phyloP scores from a whole-genome alignment of 148 eudicot genomes.

The Arctostaphylos glauca region DNA sequence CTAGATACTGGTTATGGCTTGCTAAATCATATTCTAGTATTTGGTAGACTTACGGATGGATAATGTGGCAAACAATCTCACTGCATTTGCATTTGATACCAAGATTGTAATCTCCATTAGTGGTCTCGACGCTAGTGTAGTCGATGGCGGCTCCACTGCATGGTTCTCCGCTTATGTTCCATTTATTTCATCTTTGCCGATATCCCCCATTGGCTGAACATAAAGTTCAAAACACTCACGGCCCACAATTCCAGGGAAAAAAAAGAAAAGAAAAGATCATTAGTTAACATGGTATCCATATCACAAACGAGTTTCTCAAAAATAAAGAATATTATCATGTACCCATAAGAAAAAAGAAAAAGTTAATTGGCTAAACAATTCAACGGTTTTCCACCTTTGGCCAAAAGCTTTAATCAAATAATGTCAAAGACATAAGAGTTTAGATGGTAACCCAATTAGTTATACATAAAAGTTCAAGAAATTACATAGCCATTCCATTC shows the following conservation, averaged over 20 bases:
- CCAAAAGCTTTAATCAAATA: too few relatives aligned
- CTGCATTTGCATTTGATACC: slow-evolving; percentile 67
- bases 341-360: not conserved
- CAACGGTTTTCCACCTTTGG: too few relatives aligned
- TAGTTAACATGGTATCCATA: too few relatives aligned
- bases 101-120: slow-evolving; percentile 36
- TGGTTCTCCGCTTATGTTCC: slow-evolving; percentile 78
- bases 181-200: slow-evolving; percentile 22
- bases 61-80: slow-evolving; percentile 56
- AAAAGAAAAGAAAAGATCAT: not conserved
- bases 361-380: not conserved
- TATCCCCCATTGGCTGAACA: slow-evolving; percentile 47
- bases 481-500: not conserved
- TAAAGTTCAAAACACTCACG: slow-evolving; percentile 46
- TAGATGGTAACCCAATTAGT: not conserved
- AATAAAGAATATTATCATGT: too few relatives aligned
- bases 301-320: too few relatives aligned
- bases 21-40: not conserved
- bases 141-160: slow-evolving; percentile 60
- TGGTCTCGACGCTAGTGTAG: slow-evolving; percentile 10
- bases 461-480: too few relatives aligned
- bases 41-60: slow-evolving; percentile 36
- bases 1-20: not conserved
- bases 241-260: slow-evolving; percentile 22
- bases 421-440: not conserved